phyloP scores from a whole-genome alignment of 2,329 filamentous ascomycete genomes.

The Pseudogymnoascus sp. region DNA sequence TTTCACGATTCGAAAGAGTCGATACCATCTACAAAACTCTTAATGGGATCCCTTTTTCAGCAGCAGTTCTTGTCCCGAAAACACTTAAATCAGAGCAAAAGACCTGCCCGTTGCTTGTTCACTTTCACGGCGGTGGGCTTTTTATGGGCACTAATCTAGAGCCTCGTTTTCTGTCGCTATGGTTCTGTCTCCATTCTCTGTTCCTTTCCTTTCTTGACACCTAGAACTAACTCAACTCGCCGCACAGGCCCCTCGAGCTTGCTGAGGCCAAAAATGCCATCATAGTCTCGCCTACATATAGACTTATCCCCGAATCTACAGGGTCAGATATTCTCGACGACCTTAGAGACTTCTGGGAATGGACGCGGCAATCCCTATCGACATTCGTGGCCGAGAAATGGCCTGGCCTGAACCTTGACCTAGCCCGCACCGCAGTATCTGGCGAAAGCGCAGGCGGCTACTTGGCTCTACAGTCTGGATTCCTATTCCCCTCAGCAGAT shows the following conservation, averaged over 20 bases:
- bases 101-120: neutral
- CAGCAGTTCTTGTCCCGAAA: neutral
- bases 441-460: conserved; percentile 18
- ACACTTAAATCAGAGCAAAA: neutral
- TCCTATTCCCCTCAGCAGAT: conserved; percentile 9
- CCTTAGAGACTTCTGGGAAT: conserved; percentile 38
- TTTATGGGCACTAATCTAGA: neutral
- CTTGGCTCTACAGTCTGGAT: conserved; percentile 15
- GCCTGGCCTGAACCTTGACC: neutral
- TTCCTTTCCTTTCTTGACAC: conserved; percentile 28
- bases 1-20: neutral
- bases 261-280: conserved; percentile 26
- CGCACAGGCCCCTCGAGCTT: neutral
- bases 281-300: conserved; percentile 39
- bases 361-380: conserved; percentile 21
- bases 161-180: conserved; percentile 15
- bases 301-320: conserved; percentile 38
- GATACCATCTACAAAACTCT: neutral
- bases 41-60: neutral
- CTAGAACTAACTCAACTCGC: conserved; percentile 20
- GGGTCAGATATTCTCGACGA: conserved; percentile 38
- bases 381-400: neutral
- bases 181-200: conserved; percentile 22
- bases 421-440: neutral
- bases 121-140: neutral